Base-by-base conservation (phyloP, 257 asterid species). In the Primulina eburnea region DNA sequence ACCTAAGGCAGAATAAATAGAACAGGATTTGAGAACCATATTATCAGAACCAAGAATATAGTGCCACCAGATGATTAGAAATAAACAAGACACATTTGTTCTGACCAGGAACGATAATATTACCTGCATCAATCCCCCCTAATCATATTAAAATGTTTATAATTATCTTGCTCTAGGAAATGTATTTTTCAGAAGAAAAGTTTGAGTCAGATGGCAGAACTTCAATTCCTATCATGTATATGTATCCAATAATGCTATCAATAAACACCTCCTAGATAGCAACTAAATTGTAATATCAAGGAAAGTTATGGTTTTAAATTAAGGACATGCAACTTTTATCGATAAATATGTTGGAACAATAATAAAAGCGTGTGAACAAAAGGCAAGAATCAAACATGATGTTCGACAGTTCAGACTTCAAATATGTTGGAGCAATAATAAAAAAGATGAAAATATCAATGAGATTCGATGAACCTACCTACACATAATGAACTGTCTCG, bases 1-100 rank as follows among this genome's bases (percentile, higher is more conserved):
- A 32, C 87, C 84, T 79, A 76, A 2, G 6, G 9, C 40, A 66
- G 34, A 17, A 38, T 32, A 29, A 9, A 62, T 58, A 73, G 10
- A 60, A 30, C 14, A 35, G 0, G 43, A 35, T 3, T 7, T 35
- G 43, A 6, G 11, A 35, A 6, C 43, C 43, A 35, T 33, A 4
- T 33, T 21, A 33, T 2, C 37, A 33, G 8, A 33, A 4, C 7
- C 0, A 33, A 33, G 37, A 33, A 33, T 5, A 33, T 33, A 28
- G 37, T 33, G 37, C 5, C 37, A 33, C 37, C 37, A 33, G 37
- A 33, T 33, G 37, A 33, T 33, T 33, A 40, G 5, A 40, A 2
- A 40, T 5, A 40, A 40, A 2, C 2, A 47, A 3, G 18, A 47
- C 1, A 0, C 53, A 43, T 43, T 43, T 11, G 55, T 47, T 47